Evolutionary conservation across 352 stramenopile species (phyloP).

Genomic region (Globisporangium alternatum): DNA sequence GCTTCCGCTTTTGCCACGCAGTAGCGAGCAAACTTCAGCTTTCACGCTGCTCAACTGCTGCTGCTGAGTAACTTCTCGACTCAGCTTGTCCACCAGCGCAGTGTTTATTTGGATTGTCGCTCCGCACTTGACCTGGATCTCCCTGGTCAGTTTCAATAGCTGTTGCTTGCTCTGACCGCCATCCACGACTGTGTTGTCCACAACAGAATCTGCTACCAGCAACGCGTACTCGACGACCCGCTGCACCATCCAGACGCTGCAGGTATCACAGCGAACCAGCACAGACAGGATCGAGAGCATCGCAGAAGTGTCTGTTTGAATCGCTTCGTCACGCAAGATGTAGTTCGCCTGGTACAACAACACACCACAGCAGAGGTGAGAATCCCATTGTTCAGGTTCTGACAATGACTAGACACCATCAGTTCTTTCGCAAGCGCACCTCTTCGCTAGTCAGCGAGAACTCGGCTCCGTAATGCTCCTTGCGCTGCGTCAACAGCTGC

Average conservation of each 20-base stretch:
- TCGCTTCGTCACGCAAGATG: slow-evolving; percentile 20
- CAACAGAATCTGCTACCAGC: slow-evolving; percentile 1
- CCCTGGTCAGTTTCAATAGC: slow-evolving; percentile 7
- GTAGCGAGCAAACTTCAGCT: background rate
- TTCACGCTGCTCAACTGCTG: background rate
- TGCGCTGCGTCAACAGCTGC: slow-evolving; percentile 25
- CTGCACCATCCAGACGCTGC: slow-evolving; percentile 32
- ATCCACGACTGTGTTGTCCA: background rate
- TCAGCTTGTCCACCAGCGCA: slow-evolving; percentile 25
- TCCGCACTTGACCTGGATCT: slow-evolving; percentile 35
- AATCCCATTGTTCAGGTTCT: background rate
- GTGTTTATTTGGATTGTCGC: slow-evolving; percentile 28
- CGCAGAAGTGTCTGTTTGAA: background rate
- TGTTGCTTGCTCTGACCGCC: background rate
- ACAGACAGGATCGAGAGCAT: slow-evolving; percentile 22
- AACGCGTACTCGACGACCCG: slow-evolving; percentile 32
- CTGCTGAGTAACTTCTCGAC: slow-evolving; percentile 8
- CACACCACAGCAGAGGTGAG: background rate
- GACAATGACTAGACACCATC: background rate
- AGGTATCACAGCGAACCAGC: slow-evolving; percentile 30
- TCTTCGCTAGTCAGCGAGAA: slow-evolving; percentile 31
- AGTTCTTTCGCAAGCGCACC: slow-evolving; percentile 11
- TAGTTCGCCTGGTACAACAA: slow-evolving; percentile 25
- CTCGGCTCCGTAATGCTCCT: slow-evolving; percentile 16
- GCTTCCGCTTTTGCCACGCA: slow-evolving; percentile 1